These are phyloP conservation scores for Pinus taeda DNA, from an alignment of 75 land plant species.

Conservation along the genomic window DNA sequence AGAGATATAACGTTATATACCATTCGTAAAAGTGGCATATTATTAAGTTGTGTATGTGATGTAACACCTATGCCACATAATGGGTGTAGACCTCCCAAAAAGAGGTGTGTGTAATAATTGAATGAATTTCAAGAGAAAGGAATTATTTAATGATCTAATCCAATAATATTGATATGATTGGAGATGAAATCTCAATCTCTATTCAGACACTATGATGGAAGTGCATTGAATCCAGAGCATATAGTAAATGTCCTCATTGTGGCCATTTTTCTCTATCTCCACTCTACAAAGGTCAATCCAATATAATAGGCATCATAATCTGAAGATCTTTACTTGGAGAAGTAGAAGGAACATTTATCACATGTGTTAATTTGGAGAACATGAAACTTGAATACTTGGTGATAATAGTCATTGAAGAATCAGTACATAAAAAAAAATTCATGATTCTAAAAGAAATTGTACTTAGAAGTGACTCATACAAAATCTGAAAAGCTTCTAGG, in stretches of 20 bases:
- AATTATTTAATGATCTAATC: not conserved
- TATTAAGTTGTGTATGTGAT: not conserved
- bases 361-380: not conserved
- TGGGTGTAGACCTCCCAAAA: too few relatives aligned
- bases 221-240: not conserved
- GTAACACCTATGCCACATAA: not conserved
- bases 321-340: conserved; percentile 13
- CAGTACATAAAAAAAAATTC: not conserved
- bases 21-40: conserved; percentile 2
- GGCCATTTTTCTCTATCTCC: conserved; percentile 15
- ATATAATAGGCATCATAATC: conserved; percentile 8
- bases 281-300: conserved; percentile 13
- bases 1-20: not conserved
- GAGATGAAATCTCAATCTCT: not conserved
- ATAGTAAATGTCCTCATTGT: conserved; percentile 6
- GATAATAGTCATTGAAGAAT: not conserved
- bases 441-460: too few relatives aligned
- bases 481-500: too few relatives aligned
- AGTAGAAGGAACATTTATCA: conserved; percentile 1
- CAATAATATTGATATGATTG: not conserved
- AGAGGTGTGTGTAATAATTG: not conserved
- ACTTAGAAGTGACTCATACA: too few relatives aligned
- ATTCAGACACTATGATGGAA: not conserved
- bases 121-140: not conserved
- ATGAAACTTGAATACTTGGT: not conserved